These are phyloP conservation scores for Dendrocalamus latiflorus DNA, from an alignment of 202 grass and related monocot species.

Conservation along the genomic window DNA sequence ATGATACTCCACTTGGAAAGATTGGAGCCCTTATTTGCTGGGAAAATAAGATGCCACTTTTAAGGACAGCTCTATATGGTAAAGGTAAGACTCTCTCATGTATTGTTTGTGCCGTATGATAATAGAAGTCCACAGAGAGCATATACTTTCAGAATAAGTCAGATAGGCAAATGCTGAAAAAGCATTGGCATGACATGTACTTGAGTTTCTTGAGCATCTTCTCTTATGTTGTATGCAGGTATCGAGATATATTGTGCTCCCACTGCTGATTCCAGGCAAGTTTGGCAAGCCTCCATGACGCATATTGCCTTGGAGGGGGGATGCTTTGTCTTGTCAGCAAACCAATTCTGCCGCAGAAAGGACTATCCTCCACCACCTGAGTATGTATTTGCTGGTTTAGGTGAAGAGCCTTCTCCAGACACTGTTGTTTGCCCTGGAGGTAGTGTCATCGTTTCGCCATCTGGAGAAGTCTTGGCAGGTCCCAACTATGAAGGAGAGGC, in stretches of 20 bases:
- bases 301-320: slow-evolving; percentile 75
- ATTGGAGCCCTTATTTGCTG: too few relatives aligned
- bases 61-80: too few relatives aligned
- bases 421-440: slow-evolving; percentile 54
- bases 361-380: slow-evolving; percentile 56
- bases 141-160: too few relatives aligned
- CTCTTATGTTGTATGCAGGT: slow-evolving; percentile 33
- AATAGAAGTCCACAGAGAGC: too few relatives aligned
- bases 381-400: slow-evolving; percentile 45
- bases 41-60: too few relatives aligned
- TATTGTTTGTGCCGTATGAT: too few relatives aligned
- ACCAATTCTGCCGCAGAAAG: slow-evolving; percentile 49
- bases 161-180: too few relatives aligned
- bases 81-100: too few relatives aligned
- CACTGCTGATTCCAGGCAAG: slow-evolving; percentile 44
- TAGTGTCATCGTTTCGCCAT: slow-evolving; percentile 63
- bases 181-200: too few relatives aligned
- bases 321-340: slow-evolving; percentile 67
- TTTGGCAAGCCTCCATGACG: slow-evolving; percentile 60
- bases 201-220: slow-evolving; percentile 8
- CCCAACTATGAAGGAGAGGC: slow-evolving; percentile 71
- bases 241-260: slow-evolving; percentile 76
- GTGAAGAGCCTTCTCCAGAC: slow-evolving; percentile 60
- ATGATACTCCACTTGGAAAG: too few relatives aligned
- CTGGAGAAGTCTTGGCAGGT: slow-evolving; percentile 58